Evolutionary conservation across 1,139 yeast genomes (phyloP), one percentile per base, ranked within the genome.

Genomic region (Candida tetrigidarum): DNA sequence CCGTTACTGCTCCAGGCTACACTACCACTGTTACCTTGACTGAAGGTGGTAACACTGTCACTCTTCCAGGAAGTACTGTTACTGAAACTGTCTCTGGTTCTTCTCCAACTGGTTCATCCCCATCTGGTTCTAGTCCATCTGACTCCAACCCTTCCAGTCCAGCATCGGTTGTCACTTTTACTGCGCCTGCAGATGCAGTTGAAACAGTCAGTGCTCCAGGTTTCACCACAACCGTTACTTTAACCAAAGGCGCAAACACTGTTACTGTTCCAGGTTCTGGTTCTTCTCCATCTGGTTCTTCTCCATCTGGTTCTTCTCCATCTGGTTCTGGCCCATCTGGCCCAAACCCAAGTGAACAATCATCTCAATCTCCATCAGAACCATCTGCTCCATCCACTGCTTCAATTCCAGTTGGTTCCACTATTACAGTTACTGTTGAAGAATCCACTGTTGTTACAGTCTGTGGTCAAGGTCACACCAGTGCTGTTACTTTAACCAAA

Each of bases 351-450:
- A 9, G 22, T 8, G 35, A n/a, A n/a, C n/a, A n/a, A 15, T n/a
- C 35, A 16, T 14, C 35, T 16, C 25, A 15, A 12, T 26, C 30
- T 12, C 19, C 12, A 20, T 6, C 19, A 6, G 28, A 10, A 4
- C 22, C 30, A 25, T 32, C 42, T 23, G 42, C 19, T 27, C 29
- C 41, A 22, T 28, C 25, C 7, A 34, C 43, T 9, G 30, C 28
- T 20, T 15, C 34, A 9, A 11, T 32, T 25, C 8, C 30, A 9
- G 27, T 33, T 11, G 41, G 41, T 23, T 37, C 16, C 27, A 37
- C 40, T 19, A 10, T 15, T n/a, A 37, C 40, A 8, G n/a, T n/a
- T n/a, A n/a, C n/a, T n/a, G n/a, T n/a, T n/a, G n/a, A n/a, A n/a
- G n/a, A n/a, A n/a, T n/a, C n/a, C n/a, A n/a, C n/a, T n/a, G n/a